Conservation (phyloP, 805 yeast genomes). For the Candida maltosa region DNA sequence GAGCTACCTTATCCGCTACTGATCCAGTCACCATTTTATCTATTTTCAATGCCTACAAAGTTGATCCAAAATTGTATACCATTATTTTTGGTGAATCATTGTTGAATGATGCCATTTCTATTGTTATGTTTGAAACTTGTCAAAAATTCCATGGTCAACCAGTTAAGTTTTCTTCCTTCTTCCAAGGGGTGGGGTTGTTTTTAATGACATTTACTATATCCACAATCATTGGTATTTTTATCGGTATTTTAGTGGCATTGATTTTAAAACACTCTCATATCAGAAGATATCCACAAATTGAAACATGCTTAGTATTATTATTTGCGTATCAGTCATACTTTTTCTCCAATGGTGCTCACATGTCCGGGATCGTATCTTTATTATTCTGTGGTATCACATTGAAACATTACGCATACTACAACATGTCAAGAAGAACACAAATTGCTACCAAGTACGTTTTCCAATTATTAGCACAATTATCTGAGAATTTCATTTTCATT, state of each 20-base stretch:
- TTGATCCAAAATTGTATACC: constrained; percentile 95
- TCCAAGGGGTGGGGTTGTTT: constrained; percentile 92
- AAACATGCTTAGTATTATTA: constrained; percentile 84
- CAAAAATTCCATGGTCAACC: constrained; percentile 88
- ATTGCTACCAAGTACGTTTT: constrained; percentile 93
- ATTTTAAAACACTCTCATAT: constrained; percentile 89
- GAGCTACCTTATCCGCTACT: constrained; percentile 96
- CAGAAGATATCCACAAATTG: constrained; percentile 94
- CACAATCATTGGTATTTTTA: constrained; percentile 79
- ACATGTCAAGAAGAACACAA: constrained; percentile 96
- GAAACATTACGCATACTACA: constrained; percentile 94
- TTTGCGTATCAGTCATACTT: constrained; percentile 95
- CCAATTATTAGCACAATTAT: constrained; percentile 89
- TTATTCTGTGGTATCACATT: constrained; percentile 94
- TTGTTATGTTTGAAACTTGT: constrained; percentile 98
- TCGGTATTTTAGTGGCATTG: constrained; percentile 87
- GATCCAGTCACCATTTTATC: constrained; percentile 97
- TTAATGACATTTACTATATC: constrained; percentile 91
- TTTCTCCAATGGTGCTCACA: constrained; percentile 97
- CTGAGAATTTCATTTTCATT: constrained; percentile 95
- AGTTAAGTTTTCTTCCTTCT: constrained; percentile 69
- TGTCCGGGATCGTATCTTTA: constrained; percentile 96
- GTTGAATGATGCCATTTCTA: constrained; percentile 94
- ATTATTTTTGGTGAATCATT: constrained; percentile 96
- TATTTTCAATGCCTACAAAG: constrained; percentile 95